phyloP scores from a whole-genome alignment of 1,284 basidiomycete genomes.

The Cryptococcus maquisensis region DNA sequence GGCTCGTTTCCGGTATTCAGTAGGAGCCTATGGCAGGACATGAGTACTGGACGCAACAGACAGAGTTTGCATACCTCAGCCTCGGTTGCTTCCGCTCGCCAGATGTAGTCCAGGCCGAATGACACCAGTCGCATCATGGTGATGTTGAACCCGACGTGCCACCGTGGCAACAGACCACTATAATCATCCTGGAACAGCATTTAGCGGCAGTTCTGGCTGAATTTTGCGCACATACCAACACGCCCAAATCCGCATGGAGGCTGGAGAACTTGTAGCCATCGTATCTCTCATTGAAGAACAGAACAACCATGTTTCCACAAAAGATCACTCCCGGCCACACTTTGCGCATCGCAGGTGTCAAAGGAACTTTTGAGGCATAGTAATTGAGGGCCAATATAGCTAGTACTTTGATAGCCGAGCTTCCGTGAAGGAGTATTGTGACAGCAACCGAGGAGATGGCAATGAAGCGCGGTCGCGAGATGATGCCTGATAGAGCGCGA shows the following conservation, averaged over 20 bases:
- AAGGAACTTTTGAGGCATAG: slow-evolving; percentile 55
- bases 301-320: slow-evolving; percentile 69
- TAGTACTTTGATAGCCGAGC: slow-evolving; percentile 75
- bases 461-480: slow-evolving; percentile 45
- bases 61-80: background rate
- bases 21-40: slow-evolving; percentile 9
- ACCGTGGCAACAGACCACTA: slow-evolving; percentile 70
- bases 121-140: slow-evolving; percentile 92
- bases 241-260: slow-evolving; percentile 57
- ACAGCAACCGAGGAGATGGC: slow-evolving; percentile 61
- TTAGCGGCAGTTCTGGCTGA: background rate
- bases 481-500: slow-evolving; percentile 52
- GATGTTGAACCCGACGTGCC: slow-evolving; percentile 95
- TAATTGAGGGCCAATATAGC: slow-evolving; percentile 70
- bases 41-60: background rate
- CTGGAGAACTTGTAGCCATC: slow-evolving; percentile 68
- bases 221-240: slow-evolving; percentile 51
- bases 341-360: slow-evolving; percentile 14
- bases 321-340: slow-evolving; percentile 35
- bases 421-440: slow-evolving; percentile 76
- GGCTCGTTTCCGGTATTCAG: slow-evolving; percentile 53
- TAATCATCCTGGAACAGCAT: slow-evolving; percentile 57
- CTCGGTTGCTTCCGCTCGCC: slow-evolving; percentile 52
- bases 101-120: slow-evolving; percentile 87
- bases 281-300: slow-evolving; percentile 75